Evolutionary conservation across 129 eudicot genomes (phyloP).

Genomic region (Flaveria ramosissima): DNA sequence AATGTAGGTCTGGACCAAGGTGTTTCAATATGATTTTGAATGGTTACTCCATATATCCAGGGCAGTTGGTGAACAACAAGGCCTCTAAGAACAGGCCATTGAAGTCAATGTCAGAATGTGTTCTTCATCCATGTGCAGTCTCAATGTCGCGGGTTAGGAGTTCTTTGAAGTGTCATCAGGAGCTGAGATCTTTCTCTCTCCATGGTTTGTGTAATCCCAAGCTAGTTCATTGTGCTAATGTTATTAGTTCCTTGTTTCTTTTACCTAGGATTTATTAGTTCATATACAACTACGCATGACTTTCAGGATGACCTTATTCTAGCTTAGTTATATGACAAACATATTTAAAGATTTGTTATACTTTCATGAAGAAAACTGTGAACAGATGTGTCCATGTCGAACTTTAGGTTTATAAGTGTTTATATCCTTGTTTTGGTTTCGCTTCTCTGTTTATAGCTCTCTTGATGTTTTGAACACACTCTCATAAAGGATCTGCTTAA

Average conservation of each 20-base stretch:
- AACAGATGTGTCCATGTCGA: background rate
- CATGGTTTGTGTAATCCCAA: constrained; percentile 44
- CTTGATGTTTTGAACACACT: background rate
- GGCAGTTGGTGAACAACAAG: constrained; percentile 29
- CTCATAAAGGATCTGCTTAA: background rate
- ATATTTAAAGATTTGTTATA: background rate
- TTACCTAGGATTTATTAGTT: background rate
- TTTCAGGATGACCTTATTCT: background rate
- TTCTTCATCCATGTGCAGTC: constrained; percentile 21
- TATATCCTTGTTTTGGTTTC: background rate
- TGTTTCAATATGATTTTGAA: constrained; percentile 48
- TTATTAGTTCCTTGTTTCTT: background rate
- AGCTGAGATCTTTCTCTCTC: constrained; percentile 24
- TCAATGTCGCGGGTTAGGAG: constrained; percentile 30
- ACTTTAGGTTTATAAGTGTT: background rate
- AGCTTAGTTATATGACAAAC: background rate
- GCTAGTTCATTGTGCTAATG: background rate
- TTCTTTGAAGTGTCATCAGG: constrained; percentile 36
- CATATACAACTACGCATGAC: background rate
- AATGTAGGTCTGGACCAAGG: constrained; percentile 30
- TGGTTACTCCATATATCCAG: constrained; percentile 44
- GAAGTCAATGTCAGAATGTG: constrained; percentile 30
- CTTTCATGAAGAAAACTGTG: background rate
- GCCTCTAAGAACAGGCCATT: constrained; percentile 44
- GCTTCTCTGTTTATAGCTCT: background rate